A percentile compares a stretch with the other conserved stretches of the same genome.
Evolutionary conservation across 2,329 filamentous ascomycete genomes (phyloP).

Genomic region (Setomelanomma holmii): DNA sequence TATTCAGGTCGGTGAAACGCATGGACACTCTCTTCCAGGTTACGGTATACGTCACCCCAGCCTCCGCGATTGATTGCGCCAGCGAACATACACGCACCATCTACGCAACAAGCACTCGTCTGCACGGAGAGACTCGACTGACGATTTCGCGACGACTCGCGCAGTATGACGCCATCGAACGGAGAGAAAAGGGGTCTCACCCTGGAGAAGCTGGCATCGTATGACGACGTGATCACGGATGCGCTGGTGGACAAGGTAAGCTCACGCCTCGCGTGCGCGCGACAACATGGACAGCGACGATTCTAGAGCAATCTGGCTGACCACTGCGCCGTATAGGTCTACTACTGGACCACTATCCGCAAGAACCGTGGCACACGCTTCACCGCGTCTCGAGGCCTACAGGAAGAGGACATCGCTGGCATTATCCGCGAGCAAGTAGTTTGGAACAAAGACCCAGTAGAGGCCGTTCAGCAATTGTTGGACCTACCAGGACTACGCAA

Average conservation of each 20-base stretch:
- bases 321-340: conserved; percentile 66
- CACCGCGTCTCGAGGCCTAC: conserved; percentile 80
- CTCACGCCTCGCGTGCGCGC: conserved; percentile 3
- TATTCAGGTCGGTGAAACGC: conserved; percentile 24
- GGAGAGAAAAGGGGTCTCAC: conserved; percentile 75
- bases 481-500: conserved; percentile 75
- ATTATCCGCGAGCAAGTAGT: conserved; percentile 72
- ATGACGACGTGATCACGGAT: conserved; percentile 96
- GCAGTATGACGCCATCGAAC: conserved; percentile 53
- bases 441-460: conserved; percentile 72
- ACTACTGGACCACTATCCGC: conserved; percentile 95
- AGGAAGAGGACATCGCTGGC: conserved; percentile 66
- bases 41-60: conserved; percentile 39
- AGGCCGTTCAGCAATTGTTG: conserved; percentile 76
- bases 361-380: conserved; percentile 90
- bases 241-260: conserved; percentile 92
- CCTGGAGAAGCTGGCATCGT: conserved; percentile 84
- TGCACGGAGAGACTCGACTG: neutral
- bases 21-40: conserved; percentile 15
- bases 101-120: conserved; percentile 5
- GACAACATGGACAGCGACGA: conserved; percentile 15
- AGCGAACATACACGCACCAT: conserved; percentile 1
- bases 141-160: conserved; percentile 8
- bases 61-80: conserved; percentile 15
- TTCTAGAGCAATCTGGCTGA: conserved; percentile 18